Percentiles rank a stretch among this genome's conserved stretches.
Evolutionary conservation across 257 asterid genomes (phyloP).

Genomic region (Echium plantagineum): DNA sequence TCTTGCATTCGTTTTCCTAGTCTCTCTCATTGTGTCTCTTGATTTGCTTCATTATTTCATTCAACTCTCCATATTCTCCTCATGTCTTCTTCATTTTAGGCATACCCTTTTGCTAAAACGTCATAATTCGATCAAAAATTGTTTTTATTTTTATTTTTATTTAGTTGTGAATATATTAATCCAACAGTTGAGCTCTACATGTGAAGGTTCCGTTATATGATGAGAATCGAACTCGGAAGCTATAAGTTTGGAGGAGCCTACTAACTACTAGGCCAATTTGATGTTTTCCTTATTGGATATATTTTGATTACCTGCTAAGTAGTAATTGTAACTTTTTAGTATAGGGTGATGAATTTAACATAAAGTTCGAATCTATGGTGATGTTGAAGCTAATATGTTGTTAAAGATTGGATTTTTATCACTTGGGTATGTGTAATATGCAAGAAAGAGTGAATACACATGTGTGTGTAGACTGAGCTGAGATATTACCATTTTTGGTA

Average conservation of each 20-base stretch:
- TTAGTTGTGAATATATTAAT: too few relatives aligned
- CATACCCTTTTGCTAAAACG: conserved; percentile 10
- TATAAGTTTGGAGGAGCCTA: too few relatives aligned
- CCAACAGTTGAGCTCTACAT: neutral
- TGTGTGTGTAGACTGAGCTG: conserved; percentile 17
- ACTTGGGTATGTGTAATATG: conserved; percentile 28
- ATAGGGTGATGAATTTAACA: conserved; percentile 6
- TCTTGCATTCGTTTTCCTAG: conserved; percentile 12
- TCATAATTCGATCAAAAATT: neutral
- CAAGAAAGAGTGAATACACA: conserved; percentile 30
- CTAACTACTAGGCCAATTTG: too few relatives aligned
- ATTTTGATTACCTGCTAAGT: conserved; percentile 15
- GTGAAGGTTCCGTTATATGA: too few relatives aligned
- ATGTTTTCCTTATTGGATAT: too few relatives aligned
- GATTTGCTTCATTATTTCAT: conserved; percentile 8
- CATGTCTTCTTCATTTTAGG: conserved; percentile 15
- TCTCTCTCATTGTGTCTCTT: conserved; percentile 6
- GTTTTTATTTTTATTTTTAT: too few relatives aligned
- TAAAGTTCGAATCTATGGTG: conserved; percentile 17
- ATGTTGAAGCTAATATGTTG: conserved; percentile 25
- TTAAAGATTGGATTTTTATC: conserved; percentile 16
- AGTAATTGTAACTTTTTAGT: conserved; percentile 13
- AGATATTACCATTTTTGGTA: conserved; percentile 3
- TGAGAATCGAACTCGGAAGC: too few relatives aligned
- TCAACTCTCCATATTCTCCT: neutral